phyloP scores from a whole-genome alignment of 2,329 filamentous ascomycete genomes.

The Colletotrichum tabaci region DNA sequence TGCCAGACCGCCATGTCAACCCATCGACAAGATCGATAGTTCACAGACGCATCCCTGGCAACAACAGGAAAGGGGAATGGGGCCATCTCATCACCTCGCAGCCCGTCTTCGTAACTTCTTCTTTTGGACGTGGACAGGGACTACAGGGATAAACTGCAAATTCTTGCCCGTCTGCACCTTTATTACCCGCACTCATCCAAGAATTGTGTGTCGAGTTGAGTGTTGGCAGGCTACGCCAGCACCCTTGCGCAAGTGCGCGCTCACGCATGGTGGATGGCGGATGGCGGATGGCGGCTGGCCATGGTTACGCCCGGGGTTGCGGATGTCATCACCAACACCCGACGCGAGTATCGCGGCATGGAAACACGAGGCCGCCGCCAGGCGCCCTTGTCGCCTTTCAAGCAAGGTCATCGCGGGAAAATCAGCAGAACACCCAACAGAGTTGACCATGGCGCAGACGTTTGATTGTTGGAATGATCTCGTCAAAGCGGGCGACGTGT shows the following conservation, averaged over 20 bases:
- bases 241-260: conserved; percentile 17
- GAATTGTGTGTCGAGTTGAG: conserved; percentile 7
- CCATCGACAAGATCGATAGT: background rate
- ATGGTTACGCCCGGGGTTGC: conserved; percentile 10
- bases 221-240: conserved; percentile 19
- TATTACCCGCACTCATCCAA: background rate
- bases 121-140: conserved; percentile 17
- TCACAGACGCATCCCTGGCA: background rate
- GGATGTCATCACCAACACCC: conserved; percentile 21
- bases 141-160: conserved; percentile 21
- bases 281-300: conserved; percentile 23
- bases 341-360: conserved; percentile 30
- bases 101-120: conserved; percentile 4
- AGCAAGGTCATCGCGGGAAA: conserved; percentile 15
- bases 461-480: conserved; percentile 12
- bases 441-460: conserved; percentile 6
- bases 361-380: conserved; percentile 27
- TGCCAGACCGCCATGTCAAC: conserved; percentile 1
- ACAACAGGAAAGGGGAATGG: conserved; percentile 23
- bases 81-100: conserved; percentile 30
- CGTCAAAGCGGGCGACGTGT: conserved; percentile 34
- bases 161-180: background rate
- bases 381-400: conserved; percentile 27
- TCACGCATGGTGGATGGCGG: background rate
- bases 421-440: conserved; percentile 14